Base-by-base conservation (phyloP, 495 filamentous ascomycete genomes). In the Rostrohypoxylon terebratum region DNA sequence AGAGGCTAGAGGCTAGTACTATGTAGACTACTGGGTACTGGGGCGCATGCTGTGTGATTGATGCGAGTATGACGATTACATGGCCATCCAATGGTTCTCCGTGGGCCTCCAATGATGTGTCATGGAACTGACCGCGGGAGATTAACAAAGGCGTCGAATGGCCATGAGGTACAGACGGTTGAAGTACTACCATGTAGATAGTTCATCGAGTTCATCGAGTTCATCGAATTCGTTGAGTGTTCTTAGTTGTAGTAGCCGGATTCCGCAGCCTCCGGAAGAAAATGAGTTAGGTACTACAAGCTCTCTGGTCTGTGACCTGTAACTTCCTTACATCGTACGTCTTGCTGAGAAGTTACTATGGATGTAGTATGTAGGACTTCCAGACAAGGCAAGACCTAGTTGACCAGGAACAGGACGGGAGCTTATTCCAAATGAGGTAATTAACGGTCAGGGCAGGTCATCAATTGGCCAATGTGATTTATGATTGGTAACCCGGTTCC, bases 31-130 rank as follows among this genome's bases (percentile, higher is more conserved):
- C n/a, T n/a, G 65, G 34, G 36, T 60, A 14, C 66, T 63, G 47
- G 71, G 61, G 61, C 60, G 48, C 36, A 73, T 69, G 71, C 71
- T 68, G 66, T 73, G 71, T 73, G 71, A 73, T 73, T 69, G 72
- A 70, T 71, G 73, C 47, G 65, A 45, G 69, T 50, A 72, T 73
- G 65, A 75, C 69, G 69, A 72, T 69, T 63, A 66, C 50, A 71
- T 66, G 45, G 40, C 55, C 72, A 33, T 69, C 69, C 71, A 60
- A 71, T 71, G 58, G 62, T 72, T 62, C 58, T 14, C 14, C 13
- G 16, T 45, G 16, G 16, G 23, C 23, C 48, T 53, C 48, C 48
- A 53, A 40, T 58, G 54, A 34, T 40, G 18, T 34, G 33, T 69
- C 63, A 36, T 11, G 47, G 66, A 53, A 71, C 28, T 31, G 60